Base-by-base conservation (phyloP, 371 early-diverging fungal genomes). In the Nematocida ironsii region DNA sequence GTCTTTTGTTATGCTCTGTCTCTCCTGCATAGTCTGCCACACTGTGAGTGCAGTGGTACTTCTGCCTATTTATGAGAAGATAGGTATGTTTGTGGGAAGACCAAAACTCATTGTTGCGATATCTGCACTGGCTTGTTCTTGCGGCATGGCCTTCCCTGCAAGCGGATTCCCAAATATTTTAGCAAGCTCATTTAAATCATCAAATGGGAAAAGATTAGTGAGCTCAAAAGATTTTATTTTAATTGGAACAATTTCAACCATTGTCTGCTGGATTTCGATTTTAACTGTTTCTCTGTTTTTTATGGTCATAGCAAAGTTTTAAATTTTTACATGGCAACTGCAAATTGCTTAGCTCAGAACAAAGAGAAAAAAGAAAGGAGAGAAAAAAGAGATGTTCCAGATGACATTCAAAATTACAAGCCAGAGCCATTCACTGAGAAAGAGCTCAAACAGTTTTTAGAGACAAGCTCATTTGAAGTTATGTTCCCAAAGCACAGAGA, bases 401-500 rank as follows among this genome's bases (percentile, higher is more conserved):
- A 16, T 1, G 50, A 69, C 54, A 69, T 69, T 33, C 7, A 55
- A 52, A 54, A 69, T 27, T 69, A 69, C 70, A 69, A 92, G 87
- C 91, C 95, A 61, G 93, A 94, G 7, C 90, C 91, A 76, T 95
- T 94, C 86, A 90, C 89, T 66, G 89, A 90, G 9, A 93, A 92
- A 72, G 91, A 93, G 83, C 91, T 91, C 85, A 83, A 89, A 6
- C 86, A 94, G n/a, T 92, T 98, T 78, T 86, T 91, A 18, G 99
- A 97, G 86, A 95, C 94, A 86, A 94, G 93, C 23, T 92, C 92
- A 2, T 97, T 96, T 89, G 94, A 95, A 2, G 94, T 96, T 1
- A 88, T 97, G 82, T 99, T 96, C 83, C 97, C 99, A 16, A 94
- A 94, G 89, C 95, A 97, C 90, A 90, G 97, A 83, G 96, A 97